Evolutionary conservation across 768 basidiomycete species (phyloP), one percentile per base, ranked within the genome.

Genomic region (Mycena vitilis): DNA sequence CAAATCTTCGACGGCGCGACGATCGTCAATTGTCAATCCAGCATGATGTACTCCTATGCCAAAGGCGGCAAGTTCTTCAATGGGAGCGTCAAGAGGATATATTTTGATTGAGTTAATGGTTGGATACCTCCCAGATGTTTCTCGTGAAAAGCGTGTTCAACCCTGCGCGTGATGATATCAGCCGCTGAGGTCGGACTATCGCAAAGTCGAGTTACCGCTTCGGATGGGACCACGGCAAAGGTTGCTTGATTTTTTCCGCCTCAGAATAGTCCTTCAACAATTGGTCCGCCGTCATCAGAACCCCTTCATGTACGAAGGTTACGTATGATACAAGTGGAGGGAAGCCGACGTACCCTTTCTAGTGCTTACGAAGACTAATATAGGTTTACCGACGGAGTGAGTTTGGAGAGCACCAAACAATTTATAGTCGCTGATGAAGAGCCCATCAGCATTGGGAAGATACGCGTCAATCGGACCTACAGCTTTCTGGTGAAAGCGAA

Each of bases 21-120:
- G 87, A 74, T 98, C 96, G 30, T 90, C 86, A 49, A 87, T 75
- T 15, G 82, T 86, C 58, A 98, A 79, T 2, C 97, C 97, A 6
- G 96, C 97, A 75, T 99, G 96, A 75, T 99, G 97, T 9, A 95
- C 87, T 13, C 95, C 95, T 55, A 99, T 89, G 1, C 97, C 98
- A 60, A 77, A 78, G 1, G 81, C 76, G n/a, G 89, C 90, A 38
- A 96, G 82, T 37, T 85, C 93, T 91, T 36, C 64, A 53, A 20
- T 37, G 9, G 42, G 22, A 57, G 22, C 55, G 22, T 49, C 56
- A 40, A 57, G 36, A 2, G n/a, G 48, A 22, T n/a, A 71, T 40
- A 83, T 72, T 38, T 45, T 11, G 9, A 22, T 20, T 22, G 18
- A 30, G 30, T 30, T 30, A 30, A n/a, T 44, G 12, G 34, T 22